Evolutionary conservation across 1,139 yeast genomes (phyloP).

Genomic region (Zhuliangozyma parablackwelliae): DNA sequence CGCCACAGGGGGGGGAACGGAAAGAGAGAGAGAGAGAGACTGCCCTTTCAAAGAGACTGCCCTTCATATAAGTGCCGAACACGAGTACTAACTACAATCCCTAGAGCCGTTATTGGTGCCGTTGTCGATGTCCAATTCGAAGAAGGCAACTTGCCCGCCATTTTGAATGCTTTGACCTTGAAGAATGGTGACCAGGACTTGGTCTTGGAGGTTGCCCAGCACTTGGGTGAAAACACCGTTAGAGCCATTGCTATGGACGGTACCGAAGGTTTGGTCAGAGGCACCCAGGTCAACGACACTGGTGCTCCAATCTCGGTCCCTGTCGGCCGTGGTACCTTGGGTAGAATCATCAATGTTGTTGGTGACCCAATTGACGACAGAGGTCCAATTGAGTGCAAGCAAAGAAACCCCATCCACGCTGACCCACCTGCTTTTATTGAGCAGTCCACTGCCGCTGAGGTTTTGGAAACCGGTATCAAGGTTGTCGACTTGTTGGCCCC

Average conservation of each 20-base stretch:
- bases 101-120: conserved; percentile 98
- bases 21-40: too few relatives aligned
- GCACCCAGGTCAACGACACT: conserved; percentile 85
- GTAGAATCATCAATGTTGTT: conserved; percentile 96
- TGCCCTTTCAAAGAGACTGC: too few relatives aligned
- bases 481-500: conserved; percentile 99
- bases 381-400: conserved; percentile 92
- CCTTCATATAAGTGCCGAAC: too few relatives aligned
- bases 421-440: conserved; percentile 95
- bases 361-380: conserved; percentile 99
- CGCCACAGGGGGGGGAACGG: too few relatives aligned
- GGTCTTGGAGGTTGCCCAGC: conserved; percentile 98
- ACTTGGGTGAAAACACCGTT: conserved; percentile 99
- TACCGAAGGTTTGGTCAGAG: conserved; percentile 99
- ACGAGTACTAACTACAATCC: conserved; percentile 8
- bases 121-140: conserved; percentile 99
- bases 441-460: conserved; percentile 97
- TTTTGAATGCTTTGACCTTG: conserved; percentile 92
- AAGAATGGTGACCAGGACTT: conserved; percentile 65
- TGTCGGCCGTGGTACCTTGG: conserved; percentile 98
- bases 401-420: conserved; percentile 96
- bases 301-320: conserved; percentile 99
- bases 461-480: conserved; percentile 98
- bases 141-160: conserved; percentile 95
- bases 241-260: conserved; percentile 99